phyloP scores from a whole-genome alignment of 139 green algal species.

The Chlorella sp. region DNA sequence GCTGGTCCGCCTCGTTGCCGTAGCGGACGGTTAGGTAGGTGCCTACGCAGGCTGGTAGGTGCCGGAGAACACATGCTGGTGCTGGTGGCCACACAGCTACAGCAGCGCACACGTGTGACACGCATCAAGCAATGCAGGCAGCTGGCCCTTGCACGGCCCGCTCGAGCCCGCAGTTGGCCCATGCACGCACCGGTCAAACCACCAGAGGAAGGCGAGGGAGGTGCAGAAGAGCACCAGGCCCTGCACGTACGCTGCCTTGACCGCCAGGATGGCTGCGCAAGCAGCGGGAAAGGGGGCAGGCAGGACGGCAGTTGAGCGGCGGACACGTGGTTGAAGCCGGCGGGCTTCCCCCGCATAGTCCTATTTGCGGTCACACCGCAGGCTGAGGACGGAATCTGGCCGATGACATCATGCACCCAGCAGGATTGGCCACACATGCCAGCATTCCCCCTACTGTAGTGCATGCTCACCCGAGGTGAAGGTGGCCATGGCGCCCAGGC shows the following conservation, averaged over 20 bases:
- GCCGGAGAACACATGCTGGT: too few relatives aligned
- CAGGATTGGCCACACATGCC: background rate
- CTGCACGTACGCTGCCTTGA: constrained; percentile 51
- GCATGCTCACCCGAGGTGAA: constrained; percentile 10
- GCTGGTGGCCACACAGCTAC: too few relatives aligned
- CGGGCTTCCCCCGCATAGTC: background rate
- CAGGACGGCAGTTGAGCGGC: background rate
- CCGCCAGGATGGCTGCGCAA: constrained; percentile 49
- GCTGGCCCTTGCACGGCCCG: background rate
- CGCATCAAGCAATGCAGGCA: background rate
- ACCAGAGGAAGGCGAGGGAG: constrained; percentile 28
- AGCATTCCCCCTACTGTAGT: too few relatives aligned
- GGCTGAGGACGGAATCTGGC: too few relatives aligned
- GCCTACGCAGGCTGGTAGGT: too few relatives aligned
- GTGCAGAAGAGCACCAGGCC: constrained; percentile 40
- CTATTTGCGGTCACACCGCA: too few relatives aligned
- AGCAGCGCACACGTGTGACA: too few relatives aligned
- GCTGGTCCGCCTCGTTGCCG: constrained; percentile 8
- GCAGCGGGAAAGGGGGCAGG: background rate
- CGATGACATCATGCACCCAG: too few relatives aligned
- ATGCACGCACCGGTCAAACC: constrained; percentile 44
- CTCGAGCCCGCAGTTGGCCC: background rate
- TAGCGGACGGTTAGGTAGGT: constrained; percentile 31
- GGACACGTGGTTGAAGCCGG: background rate
- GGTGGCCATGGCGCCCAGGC: constrained; percentile 45